phyloP scores from a whole-genome alignment of 129 eudicot species.

The Flaveria sonorensis region DNA sequence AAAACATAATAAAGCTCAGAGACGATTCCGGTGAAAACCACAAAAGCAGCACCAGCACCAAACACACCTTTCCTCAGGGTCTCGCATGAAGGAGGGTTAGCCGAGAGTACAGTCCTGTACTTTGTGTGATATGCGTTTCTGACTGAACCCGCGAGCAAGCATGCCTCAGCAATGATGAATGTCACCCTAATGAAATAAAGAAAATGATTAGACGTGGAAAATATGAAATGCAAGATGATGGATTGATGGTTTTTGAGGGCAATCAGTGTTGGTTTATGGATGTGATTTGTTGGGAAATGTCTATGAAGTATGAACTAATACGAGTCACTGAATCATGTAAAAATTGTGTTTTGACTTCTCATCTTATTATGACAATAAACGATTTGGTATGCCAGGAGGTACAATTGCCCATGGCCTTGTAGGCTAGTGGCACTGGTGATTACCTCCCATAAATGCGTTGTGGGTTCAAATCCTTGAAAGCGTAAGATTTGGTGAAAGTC shows the following conservation, averaged over 20 bases:
- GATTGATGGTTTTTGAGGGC: not conserved
- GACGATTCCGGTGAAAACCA: conserved; percentile 72
- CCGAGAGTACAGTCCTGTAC: conserved; percentile 46
- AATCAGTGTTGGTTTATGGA: not conserved
- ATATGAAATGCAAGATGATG: not conserved
- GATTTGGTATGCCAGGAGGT: not conserved
- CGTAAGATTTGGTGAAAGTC: too few relatives aligned
- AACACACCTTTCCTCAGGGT: conserved; percentile 87
- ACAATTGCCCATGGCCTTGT: too few relatives aligned
- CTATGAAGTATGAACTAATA: not conserved
- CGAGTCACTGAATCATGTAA: not conserved
- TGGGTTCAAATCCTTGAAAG: too few relatives aligned
- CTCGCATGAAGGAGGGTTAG: conserved; percentile 70
- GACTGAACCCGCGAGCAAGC: conserved; percentile 82
- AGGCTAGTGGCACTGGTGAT: too few relatives aligned
- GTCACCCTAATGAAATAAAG: conserved; percentile 53
- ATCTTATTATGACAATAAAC: not conserved
- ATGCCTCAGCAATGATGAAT: conserved; percentile 68
- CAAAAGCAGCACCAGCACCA: conserved; percentile 89
- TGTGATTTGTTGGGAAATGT: not conserved
- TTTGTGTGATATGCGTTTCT: conserved; percentile 80
- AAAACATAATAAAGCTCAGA: conserved; percentile 80
- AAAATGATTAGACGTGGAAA: not conserved
- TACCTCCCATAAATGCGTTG: too few relatives aligned
- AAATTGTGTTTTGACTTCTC: not conserved